Percentiles rank a stretch among this genome's conserved stretches.
phyloP scores from a whole-genome alignment of 2,329 filamentous ascomycete genomes.

The Neobulgaria alba region DNA sequence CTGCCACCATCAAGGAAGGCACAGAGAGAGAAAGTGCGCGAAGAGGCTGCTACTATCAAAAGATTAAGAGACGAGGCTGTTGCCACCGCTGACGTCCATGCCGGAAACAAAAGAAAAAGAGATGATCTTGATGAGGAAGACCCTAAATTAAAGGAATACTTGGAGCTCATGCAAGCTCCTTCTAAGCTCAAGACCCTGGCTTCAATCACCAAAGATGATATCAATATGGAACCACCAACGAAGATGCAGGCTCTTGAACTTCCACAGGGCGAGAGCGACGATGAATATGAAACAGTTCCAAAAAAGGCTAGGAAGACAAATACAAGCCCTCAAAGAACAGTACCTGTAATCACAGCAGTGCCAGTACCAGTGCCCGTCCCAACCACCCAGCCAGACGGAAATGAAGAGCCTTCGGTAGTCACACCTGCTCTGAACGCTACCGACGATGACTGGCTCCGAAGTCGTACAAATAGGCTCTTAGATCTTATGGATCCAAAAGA shows the following conservation, averaged over 20 bases:
- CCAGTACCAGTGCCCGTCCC: constrained; percentile 3
- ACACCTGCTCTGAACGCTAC: constrained; percentile 26
- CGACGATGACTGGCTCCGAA: constrained; percentile 81
- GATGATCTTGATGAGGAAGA: constrained; percentile 52
- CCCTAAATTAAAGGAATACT: constrained; percentile 76
- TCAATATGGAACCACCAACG: constrained; percentile 32
- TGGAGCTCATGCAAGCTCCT: constrained; percentile 68
- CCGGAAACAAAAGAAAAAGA: constrained; percentile 56
- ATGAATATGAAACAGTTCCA: constrained; percentile 64
- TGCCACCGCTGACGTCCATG: constrained; percentile 23
- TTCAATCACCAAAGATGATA: constrained; percentile 39
- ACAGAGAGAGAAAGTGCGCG: constrained; percentile 28
- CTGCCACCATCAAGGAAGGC: constrained; percentile 32
- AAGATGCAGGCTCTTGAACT: constrained; percentile 35
- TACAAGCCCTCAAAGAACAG: constrained; percentile 16
- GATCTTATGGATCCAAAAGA: constrained; percentile 60
- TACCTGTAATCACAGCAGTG: constrained; percentile 1
- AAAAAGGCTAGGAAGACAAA: constrained; percentile 37
- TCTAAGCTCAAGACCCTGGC: constrained; percentile 57
- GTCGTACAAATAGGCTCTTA: constrained; percentile 75
- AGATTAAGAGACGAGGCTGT: constrained; percentile 16
- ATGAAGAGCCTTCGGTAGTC: constrained; percentile 18
- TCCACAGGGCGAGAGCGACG: constrained; percentile 55
- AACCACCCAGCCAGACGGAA: constrained; percentile 10
- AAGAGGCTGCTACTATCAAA: constrained; percentile 19